These are phyloP conservation scores for Aspergillus phoenicis DNA, from an alignment of 2,329 filamentous ascomycete genomes.

Conservation along the genomic window DNA sequence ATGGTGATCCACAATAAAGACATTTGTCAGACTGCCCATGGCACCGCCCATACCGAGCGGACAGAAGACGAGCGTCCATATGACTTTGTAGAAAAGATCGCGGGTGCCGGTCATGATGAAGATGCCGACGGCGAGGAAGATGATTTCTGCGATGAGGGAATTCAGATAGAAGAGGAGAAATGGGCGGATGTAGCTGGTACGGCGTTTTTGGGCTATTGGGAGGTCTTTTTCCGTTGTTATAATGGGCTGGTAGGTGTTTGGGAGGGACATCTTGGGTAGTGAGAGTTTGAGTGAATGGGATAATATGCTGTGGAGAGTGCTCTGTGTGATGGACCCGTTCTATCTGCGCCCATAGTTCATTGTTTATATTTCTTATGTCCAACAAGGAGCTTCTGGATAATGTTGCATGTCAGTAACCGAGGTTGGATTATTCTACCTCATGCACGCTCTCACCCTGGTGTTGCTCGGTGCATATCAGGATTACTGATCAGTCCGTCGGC, in stretches of 20 bases:
- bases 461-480: too few relatives aligned
- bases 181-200: constrained; percentile 13
- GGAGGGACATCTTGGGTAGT: not conserved
- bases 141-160: constrained; percentile 15
- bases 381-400: too few relatives aligned
- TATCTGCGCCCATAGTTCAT: too few relatives aligned
- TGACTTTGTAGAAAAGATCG: constrained; percentile 18
- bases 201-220: constrained; percentile 11
- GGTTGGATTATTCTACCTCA: too few relatives aligned
- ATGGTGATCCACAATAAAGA: constrained; percentile 20
- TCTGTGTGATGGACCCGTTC: too few relatives aligned
- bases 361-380: too few relatives aligned
- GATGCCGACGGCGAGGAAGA: constrained; percentile 14
- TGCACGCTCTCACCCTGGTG: too few relatives aligned
- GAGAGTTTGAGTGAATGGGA: too few relatives aligned
- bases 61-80: constrained; percentile 21
- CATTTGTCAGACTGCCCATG: constrained; percentile 17
- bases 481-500: too few relatives aligned
- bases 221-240: not conserved
- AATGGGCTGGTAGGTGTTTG: not conserved
- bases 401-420: too few relatives aligned
- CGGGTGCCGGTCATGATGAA: constrained; percentile 18
- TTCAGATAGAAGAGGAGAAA: constrained; percentile 18
- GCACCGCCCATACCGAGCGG: constrained; percentile 19
- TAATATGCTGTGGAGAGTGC: too few relatives aligned